Base-by-base conservation (phyloP, 2,329 filamentous ascomycete species). In the Fusarium sp. region DNA sequence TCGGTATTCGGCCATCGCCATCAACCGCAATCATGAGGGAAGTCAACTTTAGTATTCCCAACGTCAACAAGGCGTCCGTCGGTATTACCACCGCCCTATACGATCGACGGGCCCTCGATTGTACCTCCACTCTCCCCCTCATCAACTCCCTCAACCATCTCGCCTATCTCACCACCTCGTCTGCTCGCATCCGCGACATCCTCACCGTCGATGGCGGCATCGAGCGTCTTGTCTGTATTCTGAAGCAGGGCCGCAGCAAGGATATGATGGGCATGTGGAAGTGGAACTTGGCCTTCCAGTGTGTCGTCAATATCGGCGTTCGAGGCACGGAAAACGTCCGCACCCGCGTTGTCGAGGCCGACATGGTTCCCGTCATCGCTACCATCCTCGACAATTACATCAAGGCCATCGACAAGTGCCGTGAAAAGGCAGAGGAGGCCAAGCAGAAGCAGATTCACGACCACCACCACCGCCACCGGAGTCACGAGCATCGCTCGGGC, bases 181-280 rank as follows among this genome's bases (percentile, higher is more conserved):
- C 96, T 3, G 95, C 95, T 68, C 94, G 96, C 68, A 99, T 99
- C 81, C 91, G 96, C 76, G 96, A 99, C 80, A 99, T 99, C 70
- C 89, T 99, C 71, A 98, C 95, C 61, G 94, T 99, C 83, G 96
- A 99, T 92, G 96, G 96, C 82, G 96, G 96, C 68, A 96, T 99
- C 81, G 96, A 99, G 85, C 87, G 95, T 71, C 86, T 99, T 74
- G 94, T 99, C 79, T 98, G 94, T 88, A 98, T 99, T 78, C 89
- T 99, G 81, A 99, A 99, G 83, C 94, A 97, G 82, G 96, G 96
- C 69, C 89, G 96, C 78, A 98, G 94, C 83, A 97, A 95, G 82
- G 95, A 99, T 80, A 92, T 98, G 91, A 98, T 98, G 95, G 95
- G 98, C 81, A 97, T 97, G 93, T 99, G 96, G 96, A 98, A 98